These are phyloP conservation scores for Pseudodiploospora longispora DNA, from an alignment of 2,329 filamentous ascomycete genomes.

Conservation along the genomic window DNA sequence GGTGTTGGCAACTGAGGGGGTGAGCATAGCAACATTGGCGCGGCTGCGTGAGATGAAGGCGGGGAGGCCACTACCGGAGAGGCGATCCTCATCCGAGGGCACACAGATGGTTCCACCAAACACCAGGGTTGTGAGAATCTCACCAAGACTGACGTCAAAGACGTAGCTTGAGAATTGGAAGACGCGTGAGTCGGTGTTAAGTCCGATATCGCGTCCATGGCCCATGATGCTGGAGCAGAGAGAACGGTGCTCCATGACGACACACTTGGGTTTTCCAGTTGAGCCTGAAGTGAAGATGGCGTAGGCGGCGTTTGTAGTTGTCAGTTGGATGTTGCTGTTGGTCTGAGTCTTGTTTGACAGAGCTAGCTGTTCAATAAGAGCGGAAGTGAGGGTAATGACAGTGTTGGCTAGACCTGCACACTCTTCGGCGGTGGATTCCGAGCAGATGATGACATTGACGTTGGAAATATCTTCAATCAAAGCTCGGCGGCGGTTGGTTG, in stretches of 20 bases:
- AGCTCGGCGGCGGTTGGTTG: background rate
- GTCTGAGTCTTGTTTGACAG: no score
- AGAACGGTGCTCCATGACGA: slow-evolving; percentile 20
- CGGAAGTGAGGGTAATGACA: no score
- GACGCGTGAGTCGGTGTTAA: slow-evolving; percentile 2
- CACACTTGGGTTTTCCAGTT: slow-evolving; percentile 41
- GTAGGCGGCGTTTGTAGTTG: slow-evolving; percentile 6
- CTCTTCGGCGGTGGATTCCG: no score
- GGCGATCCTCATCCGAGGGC: slow-evolving; percentile 11
- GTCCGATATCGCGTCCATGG: slow-evolving; percentile 3
- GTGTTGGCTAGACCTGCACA: no score
- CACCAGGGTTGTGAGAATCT: slow-evolving; percentile 7
- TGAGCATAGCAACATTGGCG: slow-evolving; percentile 7
- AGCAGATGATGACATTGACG: no score
- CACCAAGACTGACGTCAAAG: slow-evolving; percentile 11
- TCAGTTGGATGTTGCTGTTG: no score
- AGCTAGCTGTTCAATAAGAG: no score
- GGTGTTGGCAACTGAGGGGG: slow-evolving; percentile 8
- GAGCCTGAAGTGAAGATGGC: slow-evolving; percentile 46
- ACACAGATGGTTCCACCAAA: slow-evolving; percentile 14
- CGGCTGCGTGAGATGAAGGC: background rate
- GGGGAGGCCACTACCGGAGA: slow-evolving; percentile 3
- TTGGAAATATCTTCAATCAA: background rate
- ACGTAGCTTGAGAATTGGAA: slow-evolving; percentile 14
- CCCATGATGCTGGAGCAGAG: background rate